Base-by-base conservation (phyloP, 2,329 filamentous ascomycete species). In the Aspergillus sp. region DNA sequence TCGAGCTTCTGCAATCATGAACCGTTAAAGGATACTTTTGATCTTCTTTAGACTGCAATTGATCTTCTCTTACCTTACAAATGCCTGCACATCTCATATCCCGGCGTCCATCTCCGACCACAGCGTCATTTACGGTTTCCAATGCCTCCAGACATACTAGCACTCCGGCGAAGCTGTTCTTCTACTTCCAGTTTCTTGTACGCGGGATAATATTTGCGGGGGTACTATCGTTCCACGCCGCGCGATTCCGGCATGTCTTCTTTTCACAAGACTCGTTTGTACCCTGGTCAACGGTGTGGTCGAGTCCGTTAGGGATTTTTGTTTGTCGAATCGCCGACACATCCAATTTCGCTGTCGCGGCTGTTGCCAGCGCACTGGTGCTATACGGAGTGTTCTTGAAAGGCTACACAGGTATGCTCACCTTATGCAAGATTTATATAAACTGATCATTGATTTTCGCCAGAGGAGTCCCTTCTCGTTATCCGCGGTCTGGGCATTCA, bases 401-500 rank as follows among this genome's bases (percentile, higher is more conserved):
- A 64, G 80, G 80, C 8, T 84, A 85, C 72, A 84, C 79, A 43
- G 83, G 83, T 85, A 73, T 23, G 72, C 70, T n/a, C 8, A 13
- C n/a, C 19, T 4, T 30, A n/a, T 53, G 23, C 38, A 48, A 34
- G n/a, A 41, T 11, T 45, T 30, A 11, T 52, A 69, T 4, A 7
- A 28, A 66, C 23, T 54, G 34, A 34, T 30, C 25, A 28, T 51
- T 48, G 13, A 7, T 34, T n/a, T 15, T 30, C 85, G 72, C 77
- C 80, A 78, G 87, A 92, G 74, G 95, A 99, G 82, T 93, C 91
- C 7, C 84, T 99, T 7, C 87, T 97, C 2, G 91, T 97, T 4
- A 87, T 99, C 67, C 87, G 92, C 23, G 92, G 93, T 0, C 83
- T 99, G 15, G 95, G 95, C 7, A 89, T 99, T 56, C 95, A 99